Evolutionary conservation across 768 basidiomycete species (phyloP).

Genomic region (Mycena haematopus): DNA sequence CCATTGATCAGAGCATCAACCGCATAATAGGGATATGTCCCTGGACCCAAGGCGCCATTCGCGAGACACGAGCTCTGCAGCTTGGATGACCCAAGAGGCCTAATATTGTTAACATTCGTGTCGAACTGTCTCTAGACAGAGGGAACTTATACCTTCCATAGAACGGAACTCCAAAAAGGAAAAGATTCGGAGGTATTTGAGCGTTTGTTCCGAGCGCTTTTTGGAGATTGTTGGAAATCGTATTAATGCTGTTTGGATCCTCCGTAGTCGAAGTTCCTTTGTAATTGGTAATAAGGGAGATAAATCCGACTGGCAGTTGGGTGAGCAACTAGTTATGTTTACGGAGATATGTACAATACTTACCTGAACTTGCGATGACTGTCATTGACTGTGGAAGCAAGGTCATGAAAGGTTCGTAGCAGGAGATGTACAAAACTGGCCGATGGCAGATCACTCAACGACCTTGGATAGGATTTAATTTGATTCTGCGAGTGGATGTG

Average conservation of each 20-base stretch:
- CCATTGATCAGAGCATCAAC: not conserved
- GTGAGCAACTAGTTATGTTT: too few species aligned
- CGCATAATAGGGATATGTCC: not conserved
- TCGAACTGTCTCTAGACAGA: too few species aligned
- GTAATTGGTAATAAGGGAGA: not conserved
- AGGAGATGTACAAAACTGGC: too few species aligned
- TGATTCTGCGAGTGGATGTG: too few species aligned
- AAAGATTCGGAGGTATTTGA: not conserved
- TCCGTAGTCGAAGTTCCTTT: not conserved
- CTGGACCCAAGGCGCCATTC: not conserved
- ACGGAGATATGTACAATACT: too few species aligned
- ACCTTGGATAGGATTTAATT: too few species aligned
- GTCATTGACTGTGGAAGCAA: too few species aligned
- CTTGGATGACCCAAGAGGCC: not conserved
- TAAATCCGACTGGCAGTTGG: too few species aligned
- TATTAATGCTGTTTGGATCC: not conserved
- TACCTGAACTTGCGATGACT: too few species aligned
- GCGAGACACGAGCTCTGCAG: not conserved
- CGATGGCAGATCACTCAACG: too few species aligned
- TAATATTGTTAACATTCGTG: too few species aligned
- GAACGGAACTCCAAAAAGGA: not conserved
- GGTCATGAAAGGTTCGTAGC: too few species aligned
- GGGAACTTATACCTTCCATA: not conserved
- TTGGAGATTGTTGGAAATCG: not conserved
- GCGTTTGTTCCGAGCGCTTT: not conserved